A percentile compares a stretch with the other conserved stretches of the same genome.
Conservation (phyloP, 2,329 filamentous ascomycete genomes). For the Fusarium compactum region DNA sequence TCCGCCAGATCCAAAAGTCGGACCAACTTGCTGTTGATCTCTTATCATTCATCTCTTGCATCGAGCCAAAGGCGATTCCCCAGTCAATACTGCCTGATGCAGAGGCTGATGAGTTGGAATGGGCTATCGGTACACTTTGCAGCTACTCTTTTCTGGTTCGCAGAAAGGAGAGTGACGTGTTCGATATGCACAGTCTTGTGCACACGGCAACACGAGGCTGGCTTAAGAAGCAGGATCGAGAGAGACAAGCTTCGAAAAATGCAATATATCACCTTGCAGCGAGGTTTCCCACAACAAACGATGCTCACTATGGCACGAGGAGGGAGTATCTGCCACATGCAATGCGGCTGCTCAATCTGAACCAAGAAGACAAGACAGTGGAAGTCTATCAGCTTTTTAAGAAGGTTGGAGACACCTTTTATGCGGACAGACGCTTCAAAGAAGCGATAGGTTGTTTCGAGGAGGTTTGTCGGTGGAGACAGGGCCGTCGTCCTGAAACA, state of each 20-base stretch:
- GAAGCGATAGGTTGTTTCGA: background rate
- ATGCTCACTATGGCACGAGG: background rate
- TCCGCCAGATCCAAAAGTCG: conserved; percentile 44
- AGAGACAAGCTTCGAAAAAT: background rate
- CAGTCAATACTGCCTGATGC: background rate
- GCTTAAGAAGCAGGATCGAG: background rate
- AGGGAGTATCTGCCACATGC: background rate
- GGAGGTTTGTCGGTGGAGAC: background rate
- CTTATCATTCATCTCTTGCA: background rate
- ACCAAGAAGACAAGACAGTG: accelerated
- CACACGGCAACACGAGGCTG: background rate
- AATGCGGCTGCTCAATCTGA: background rate
- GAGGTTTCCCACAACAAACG: background rate
- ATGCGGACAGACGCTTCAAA: background rate
- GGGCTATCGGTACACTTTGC: background rate
- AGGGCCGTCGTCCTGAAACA: background rate
- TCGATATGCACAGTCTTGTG: conserved; percentile 9
- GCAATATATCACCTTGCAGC: background rate
- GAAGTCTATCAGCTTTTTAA: background rate
- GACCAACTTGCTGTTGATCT: background rate
- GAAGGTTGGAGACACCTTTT: accelerated
- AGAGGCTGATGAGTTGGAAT: background rate
- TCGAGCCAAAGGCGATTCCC: conserved; percentile 2
- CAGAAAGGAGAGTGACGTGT: background rate
- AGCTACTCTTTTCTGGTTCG: background rate